Conservation (phyloP, 2,329 filamentous ascomycete species). For the Stagonosporopsis chrysanthemi region DNA sequence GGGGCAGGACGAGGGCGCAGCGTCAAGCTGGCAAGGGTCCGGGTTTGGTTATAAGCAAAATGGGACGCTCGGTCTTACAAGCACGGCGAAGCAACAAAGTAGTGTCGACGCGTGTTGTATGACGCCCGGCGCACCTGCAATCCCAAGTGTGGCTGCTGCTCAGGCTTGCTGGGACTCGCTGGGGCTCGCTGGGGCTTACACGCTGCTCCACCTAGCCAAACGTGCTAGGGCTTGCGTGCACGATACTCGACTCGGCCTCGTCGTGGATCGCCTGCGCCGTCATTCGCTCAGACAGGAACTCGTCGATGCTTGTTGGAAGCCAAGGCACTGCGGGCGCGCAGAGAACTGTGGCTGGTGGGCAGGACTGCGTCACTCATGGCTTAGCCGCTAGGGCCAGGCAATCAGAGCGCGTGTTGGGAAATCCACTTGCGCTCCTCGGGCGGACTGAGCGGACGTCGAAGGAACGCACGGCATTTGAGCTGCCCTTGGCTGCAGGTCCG, state of each 20-base stretch:
- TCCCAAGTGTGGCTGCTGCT: slow-evolving; percentile 35
- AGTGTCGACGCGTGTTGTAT: slow-evolving; percentile 41
- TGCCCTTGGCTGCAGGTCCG: slow-evolving; percentile 13
- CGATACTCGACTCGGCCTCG: slow-evolving; percentile 16
- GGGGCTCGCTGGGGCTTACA: slow-evolving; percentile 37
- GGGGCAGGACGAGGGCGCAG: slow-evolving; percentile 6
- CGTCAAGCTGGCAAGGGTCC: slow-evolving; percentile 8
- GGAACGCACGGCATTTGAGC: slow-evolving; percentile 19
- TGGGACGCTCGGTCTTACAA: slow-evolving; percentile 1
- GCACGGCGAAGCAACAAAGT: slow-evolving; percentile 16
- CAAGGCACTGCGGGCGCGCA: slow-evolving; percentile 26
- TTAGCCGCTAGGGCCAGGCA: slow-evolving; percentile 25
- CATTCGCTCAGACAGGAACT: slow-evolving; percentile 21
- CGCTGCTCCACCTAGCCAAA: slow-evolving; percentile 23
- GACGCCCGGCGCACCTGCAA: slow-evolving; percentile 29
- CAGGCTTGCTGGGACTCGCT: slow-evolving; percentile 6
- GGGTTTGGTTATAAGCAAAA: slow-evolving; percentile 1
- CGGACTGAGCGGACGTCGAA: slow-evolving; percentile 13
- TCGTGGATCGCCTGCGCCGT: slow-evolving; percentile 19
- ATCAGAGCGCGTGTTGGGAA: slow-evolving; percentile 14
- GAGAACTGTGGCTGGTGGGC: slow-evolving; percentile 32
- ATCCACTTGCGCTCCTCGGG: slow-evolving; percentile 6
- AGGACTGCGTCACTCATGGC: slow-evolving; percentile 31
- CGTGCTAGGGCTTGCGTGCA: slow-evolving; percentile 17
- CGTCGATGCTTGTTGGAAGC: slow-evolving; percentile 27